These are phyloP conservation scores for Willaertia magna DNA, from an alignment of 208 protist species.

Conservation along the genomic window DNA sequence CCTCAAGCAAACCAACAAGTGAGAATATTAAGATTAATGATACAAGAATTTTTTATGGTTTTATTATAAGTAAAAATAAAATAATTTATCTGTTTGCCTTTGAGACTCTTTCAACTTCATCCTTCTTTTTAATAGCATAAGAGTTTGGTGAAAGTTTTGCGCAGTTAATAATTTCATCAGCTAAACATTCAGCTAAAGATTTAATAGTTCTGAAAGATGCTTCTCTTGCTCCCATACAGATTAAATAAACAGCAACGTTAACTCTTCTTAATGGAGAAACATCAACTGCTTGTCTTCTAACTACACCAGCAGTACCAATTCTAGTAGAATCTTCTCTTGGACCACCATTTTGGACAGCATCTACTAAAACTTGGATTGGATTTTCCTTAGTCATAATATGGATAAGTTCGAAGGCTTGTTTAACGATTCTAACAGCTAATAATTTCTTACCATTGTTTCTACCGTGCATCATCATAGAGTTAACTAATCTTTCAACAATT, in stretches of 20 bases:
- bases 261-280: constrained; percentile 99
- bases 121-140: constrained; percentile 99
- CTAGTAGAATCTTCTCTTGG: constrained; percentile 99
- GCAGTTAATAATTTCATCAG: constrained; percentile 99
- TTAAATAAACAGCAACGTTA: constrained; percentile 93
- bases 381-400: constrained; percentile 96
- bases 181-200: constrained; percentile 98
- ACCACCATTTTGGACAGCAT: constrained; percentile 94
- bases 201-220: constrained; percentile 98
- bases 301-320: constrained; percentile 97
- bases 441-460: constrained; percentile 99
- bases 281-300: constrained; percentile 98
- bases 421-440: constrained; percentile 93
- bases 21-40: no score
- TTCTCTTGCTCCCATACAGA: constrained; percentile 91
- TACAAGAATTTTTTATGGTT: no score
- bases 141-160: constrained; percentile 94
- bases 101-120: constrained; percentile 99
- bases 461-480: constrained; percentile 96
- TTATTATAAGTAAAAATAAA: no score
- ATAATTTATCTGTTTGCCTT: constrained; percentile 96
- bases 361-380: constrained; percentile 94
- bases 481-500: constrained; percentile 83
- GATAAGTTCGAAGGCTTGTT: constrained; percentile 98
- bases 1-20: no score